Evolutionary conservation across 331 rosid species (phyloP).

Genomic region (Quercus phellos): DNA sequence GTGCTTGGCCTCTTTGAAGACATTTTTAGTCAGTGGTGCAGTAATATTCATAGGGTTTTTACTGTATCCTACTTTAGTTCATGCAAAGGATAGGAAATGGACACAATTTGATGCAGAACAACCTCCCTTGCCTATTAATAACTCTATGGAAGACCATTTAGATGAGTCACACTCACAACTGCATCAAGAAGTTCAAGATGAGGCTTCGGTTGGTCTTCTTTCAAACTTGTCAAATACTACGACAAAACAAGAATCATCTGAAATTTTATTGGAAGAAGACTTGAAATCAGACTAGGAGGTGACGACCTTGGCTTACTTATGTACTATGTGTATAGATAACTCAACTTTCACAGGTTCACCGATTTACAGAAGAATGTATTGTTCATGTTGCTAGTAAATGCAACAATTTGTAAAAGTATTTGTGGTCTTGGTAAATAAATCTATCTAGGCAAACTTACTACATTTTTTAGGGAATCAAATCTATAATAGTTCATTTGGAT

Average conservation of each 20-base stretch:
- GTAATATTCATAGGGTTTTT: constrained; percentile 49
- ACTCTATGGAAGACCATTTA: constrained; percentile 24
- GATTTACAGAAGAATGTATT: not conserved
- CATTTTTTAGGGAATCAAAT: too few relatives aligned
- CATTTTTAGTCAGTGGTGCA: constrained; percentile 54
- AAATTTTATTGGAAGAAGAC: constrained; percentile 16
- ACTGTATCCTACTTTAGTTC: constrained; percentile 48
- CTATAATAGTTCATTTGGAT: too few relatives aligned
- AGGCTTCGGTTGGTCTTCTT: constrained; percentile 41
- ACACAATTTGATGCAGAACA: constrained; percentile 34
- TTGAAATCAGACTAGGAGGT: constrained; percentile 15
- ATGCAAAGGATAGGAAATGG: constrained; percentile 54
- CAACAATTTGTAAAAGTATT: not conserved
- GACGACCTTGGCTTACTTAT: not conserved
- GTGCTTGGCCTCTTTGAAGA: constrained; percentile 67
- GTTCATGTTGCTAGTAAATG: not conserved
- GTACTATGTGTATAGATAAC: not conserved
- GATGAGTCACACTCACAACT: constrained; percentile 18
- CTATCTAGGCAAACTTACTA: too few relatives aligned
- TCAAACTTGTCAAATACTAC: constrained; percentile 25
- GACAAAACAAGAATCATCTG: constrained; percentile 30
- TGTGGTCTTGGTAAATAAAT: too few relatives aligned
- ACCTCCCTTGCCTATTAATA: constrained; percentile 23
- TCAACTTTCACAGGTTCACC: not conserved
- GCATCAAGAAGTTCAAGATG: constrained; percentile 35